Evolutionary conservation across 345 rosid genomes (phyloP).

Genomic region (Euphorbia peplus): DNA sequence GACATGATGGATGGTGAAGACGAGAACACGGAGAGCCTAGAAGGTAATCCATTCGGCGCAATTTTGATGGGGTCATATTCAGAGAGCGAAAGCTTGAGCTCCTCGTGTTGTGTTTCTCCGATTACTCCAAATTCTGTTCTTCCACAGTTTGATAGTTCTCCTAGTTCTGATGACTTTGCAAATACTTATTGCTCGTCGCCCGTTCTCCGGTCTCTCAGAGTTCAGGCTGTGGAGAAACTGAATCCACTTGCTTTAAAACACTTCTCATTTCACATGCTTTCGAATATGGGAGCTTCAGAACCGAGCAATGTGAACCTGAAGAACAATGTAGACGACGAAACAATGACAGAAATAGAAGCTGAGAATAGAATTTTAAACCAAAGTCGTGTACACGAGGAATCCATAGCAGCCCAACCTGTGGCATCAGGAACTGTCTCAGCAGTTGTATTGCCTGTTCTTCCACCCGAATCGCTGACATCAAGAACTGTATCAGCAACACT

Average conservation of each 20-base stretch:
- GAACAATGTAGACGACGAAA: constrained; percentile 25
- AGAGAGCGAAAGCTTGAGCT: constrained; percentile 23
- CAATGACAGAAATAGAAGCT: constrained; percentile 15
- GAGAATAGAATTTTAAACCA: constrained; percentile 6
- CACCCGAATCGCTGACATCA: neutral
- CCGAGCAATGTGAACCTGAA: constrained; percentile 19
- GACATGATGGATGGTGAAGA: constrained; percentile 65
- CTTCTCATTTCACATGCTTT: constrained; percentile 47
- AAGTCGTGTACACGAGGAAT: constrained; percentile 1
- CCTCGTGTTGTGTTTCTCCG: constrained; percentile 41
- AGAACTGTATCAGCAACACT: neutral
- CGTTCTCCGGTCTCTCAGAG: constrained; percentile 42
- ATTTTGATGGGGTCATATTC: constrained; percentile 35
- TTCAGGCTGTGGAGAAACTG: constrained; percentile 66
- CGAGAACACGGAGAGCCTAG: constrained; percentile 32
- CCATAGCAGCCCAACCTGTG: constrained; percentile 19
- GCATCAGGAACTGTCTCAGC: neutral
- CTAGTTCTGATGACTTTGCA: constrained; percentile 11
- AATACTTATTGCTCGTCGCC: constrained; percentile 29
- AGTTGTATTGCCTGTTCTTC: constrained; percentile 14
- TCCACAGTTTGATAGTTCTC: constrained; percentile 22
- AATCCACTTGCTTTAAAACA: constrained; percentile 65
- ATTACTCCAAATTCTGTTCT: constrained; percentile 54
- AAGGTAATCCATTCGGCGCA: constrained; percentile 22
- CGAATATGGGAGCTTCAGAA: constrained; percentile 33